phyloP scores from a whole-genome alignment of 2,329 filamentous ascomycete species.

The Aureobasidium melanogenum region DNA sequence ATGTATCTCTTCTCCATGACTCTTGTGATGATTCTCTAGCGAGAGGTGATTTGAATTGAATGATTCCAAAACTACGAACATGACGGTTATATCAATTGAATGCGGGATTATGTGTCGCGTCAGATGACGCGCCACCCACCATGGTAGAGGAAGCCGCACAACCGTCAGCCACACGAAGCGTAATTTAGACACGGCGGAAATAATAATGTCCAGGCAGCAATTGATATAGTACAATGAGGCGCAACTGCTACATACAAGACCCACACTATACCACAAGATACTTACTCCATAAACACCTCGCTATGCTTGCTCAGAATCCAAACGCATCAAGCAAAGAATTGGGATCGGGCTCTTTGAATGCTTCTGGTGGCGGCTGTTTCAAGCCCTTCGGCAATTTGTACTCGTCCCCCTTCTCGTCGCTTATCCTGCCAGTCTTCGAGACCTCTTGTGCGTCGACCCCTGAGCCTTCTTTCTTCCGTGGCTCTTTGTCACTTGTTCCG shows the following conservation, averaged over 20 bases:
- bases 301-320: slow-evolving; percentile 57
- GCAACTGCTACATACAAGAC: neutral
- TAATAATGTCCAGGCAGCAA: neutral
- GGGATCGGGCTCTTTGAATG: slow-evolving; percentile 88
- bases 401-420: slow-evolving; percentile 30
- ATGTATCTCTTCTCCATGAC: neutral
- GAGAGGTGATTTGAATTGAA: too few relatives aligned
- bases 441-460: slow-evolving; percentile 19
- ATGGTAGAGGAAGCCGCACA: neutral
- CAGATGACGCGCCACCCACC: neutral
- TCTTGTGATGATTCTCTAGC: neutral
- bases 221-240: neutral
- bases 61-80: neutral
- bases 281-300: neutral
- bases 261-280: neutral
- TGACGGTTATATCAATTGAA: neutral
- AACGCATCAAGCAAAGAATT: slow-evolving; percentile 85
- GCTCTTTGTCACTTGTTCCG: neutral
- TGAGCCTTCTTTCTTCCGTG: too few relatives aligned
- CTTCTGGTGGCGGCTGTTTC: slow-evolving; percentile 57
- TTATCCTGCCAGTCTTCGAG: slow-evolving; percentile 23
- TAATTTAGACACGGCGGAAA: neutral
- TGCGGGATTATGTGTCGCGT: neutral
- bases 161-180: neutral
- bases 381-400: slow-evolving; percentile 17